Evolutionary conservation across 176 grass and related monocot species (phyloP), one percentile per base, ranked within the genome.

Genomic region (Tuctoria greenei): DNA sequence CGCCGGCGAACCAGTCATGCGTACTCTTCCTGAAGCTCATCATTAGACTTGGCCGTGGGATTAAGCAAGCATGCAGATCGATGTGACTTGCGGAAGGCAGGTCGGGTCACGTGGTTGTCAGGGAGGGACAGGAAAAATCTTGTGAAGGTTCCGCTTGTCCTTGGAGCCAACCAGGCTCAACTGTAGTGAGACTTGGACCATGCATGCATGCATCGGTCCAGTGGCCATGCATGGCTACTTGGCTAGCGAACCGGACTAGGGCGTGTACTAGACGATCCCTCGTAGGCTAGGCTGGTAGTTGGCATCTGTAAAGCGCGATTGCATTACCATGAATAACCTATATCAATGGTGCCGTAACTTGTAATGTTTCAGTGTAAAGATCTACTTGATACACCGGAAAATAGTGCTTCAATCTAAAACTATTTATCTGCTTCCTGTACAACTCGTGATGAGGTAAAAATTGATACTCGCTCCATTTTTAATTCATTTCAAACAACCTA

Each of bases 101-200:
- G 51, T 17, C 8, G 15, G 43, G 43, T 63, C 61, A 63, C 69
- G 38, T 85, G 75, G 73, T 66, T 85, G 75, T 57, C 2, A 83
- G 57, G 61, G 16, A 34, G 77, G 23, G 55, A 58, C 55, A 26
- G 52, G 52, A 4, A 3, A 58, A 26, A 26, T 83, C 86, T 64
- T 71, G 76, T 79, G 64, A 84, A 84, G 86, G 64, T 79, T 84
- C 76, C 12, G 42, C 71, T 56, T 61, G 81, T 80, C 76, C 76
- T 84, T 21, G 64, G 8, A 45, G 45, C 45, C 7, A 38, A 38
- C 59, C 81, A 88, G 81, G 70, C 71, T n/a, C n/a, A n/a, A n/a
- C n/a, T 84, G 81, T 54, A 1, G 51, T 56, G 49, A 51, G 44
- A 70, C 10, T 16, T 75, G 81, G 86, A 84, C 81, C 80, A 79